Base-by-base conservation (phyloP, 768 basidiomycete species). In the Lactifluus echinatus region DNA sequence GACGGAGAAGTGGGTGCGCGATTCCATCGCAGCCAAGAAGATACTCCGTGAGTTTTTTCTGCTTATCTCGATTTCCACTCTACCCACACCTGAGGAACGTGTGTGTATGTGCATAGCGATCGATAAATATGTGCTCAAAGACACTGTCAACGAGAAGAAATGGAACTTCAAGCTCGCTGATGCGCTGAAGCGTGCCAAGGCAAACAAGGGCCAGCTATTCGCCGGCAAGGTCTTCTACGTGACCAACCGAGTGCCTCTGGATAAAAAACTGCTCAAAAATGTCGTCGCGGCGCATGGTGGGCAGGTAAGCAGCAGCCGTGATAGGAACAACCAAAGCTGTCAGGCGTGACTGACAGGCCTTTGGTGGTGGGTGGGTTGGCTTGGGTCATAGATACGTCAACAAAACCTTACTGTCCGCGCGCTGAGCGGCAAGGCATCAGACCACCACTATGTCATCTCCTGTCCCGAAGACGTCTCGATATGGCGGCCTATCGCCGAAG, bases 231-330 rank as follows among this genome's bases (percentile, higher is more conserved):
- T 75, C 0, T 90, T 94, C 70, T 93, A 90, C 62, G 69, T 91
- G 49, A 93, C 89, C 0, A 75, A 79, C 0, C 82, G 78, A 58
- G 82, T 90, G 0, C 66, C 74, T 0, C 73, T 85, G 1, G 82
- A 84, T 47, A 65, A 69, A 42, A 80, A 80, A 63, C 66, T 89
- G 34, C 69, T 93, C 53, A 85, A 81, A 72, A 81, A 80, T 46
- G 82, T 94, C 5, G 75, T 93, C 4, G 69, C 72, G 6, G 81
- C 85, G 0, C 79, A 80, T 60, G 89, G 91, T 3, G 92, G 89
- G 0, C 77, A 81, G 71, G 87, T 90, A 47, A 21, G 43, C 21
- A 17, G 17, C 33, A 21, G 43, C 21, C 12, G 17, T 28, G 2
- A 8, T 37, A 44, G 5, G 8, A 28, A 12, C 39, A 26, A 37